Evolutionary conservation across 495 filamentous ascomycete species (phyloP).

Genomic region (Neurospora pannonica): DNA sequence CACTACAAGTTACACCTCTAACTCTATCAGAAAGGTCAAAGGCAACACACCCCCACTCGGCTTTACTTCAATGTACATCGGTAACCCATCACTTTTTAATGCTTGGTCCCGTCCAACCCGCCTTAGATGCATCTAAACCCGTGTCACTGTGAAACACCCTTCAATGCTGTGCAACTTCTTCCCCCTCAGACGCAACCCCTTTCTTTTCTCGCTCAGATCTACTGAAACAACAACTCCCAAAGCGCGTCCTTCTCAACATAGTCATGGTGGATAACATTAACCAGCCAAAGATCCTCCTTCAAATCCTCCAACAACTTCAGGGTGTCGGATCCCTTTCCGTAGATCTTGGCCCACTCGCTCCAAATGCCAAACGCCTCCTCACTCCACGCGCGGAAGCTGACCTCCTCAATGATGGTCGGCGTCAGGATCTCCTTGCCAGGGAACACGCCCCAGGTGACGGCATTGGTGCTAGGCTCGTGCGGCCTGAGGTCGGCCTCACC

Average conservation of each 20-base stretch:
- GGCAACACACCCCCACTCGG: not conserved
- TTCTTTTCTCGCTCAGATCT: not conserved
- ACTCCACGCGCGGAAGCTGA: conserved; percentile 88
- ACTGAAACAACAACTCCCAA: conserved; percentile 47
- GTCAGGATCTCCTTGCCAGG: conserved; percentile 95
- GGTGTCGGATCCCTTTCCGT: conserved; percentile 53
- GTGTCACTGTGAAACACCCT: not conserved
- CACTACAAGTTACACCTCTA: not conserved
- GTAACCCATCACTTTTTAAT: not conserved
- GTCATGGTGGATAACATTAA: conserved; percentile 84
- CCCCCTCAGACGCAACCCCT: not conserved
- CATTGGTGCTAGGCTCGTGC: conserved; percentile 58
- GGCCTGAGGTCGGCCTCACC: not conserved
- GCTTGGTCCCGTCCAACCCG: not conserved
- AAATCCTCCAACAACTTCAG: conserved; percentile 56
- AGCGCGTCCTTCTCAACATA: conserved; percentile 58
- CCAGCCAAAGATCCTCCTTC: conserved; percentile 69
- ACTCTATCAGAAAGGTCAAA: not conserved
- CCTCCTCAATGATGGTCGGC: conserved; percentile 94
- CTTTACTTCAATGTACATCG: not conserved
- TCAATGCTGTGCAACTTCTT: not conserved
- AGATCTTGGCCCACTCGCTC: conserved; percentile 86
- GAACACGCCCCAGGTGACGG: conserved; percentile 96
- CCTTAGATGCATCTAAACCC: not conserved
- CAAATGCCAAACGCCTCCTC: conserved; percentile 96